Conservation (phyloP, 257 asterid genomes). For the Haberlea rhodopensis region DNA sequence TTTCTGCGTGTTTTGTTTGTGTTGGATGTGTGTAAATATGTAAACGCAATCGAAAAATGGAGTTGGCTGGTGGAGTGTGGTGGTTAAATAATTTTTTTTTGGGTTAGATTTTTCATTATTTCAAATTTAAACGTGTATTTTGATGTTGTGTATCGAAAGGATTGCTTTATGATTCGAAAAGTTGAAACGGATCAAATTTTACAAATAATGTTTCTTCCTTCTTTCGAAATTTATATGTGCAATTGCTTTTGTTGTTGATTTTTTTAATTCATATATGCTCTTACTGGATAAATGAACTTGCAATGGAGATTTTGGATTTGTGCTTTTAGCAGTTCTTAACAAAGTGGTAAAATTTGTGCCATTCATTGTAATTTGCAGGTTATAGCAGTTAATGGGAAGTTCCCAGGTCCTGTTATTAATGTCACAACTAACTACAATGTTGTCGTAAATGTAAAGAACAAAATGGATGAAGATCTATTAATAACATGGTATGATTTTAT, state of each 20-base stretch:
- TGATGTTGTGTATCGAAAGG: too few relatives aligned
- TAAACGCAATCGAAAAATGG: not conserved
- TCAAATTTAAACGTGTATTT: too few relatives aligned
- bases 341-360: not conserved
- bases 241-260: not conserved
- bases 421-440: slow-evolving; percentile 86
- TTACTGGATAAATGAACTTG: not conserved
- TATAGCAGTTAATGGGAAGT: slow-evolving; percentile 86
- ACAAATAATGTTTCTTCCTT: too few relatives aligned
- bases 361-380: slow-evolving; percentile 49
- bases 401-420: slow-evolving; percentile 81
- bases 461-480: slow-evolving; percentile 73
- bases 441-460: slow-evolving; percentile 78
- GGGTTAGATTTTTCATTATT: not conserved
- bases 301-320: not conserved
- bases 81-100: too few relatives aligned
- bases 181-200: not conserved
- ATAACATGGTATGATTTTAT: slow-evolving; percentile 63
- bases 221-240: not conserved
- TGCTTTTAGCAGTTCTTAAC: not conserved
- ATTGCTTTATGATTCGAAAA: not conserved
- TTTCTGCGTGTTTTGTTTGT: not conserved
- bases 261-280: not conserved
- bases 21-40: not conserved
- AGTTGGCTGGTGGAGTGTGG: not conserved